phyloP scores from a whole-genome alignment of 768 basidiomycete species.

The Trametes cingulata region DNA sequence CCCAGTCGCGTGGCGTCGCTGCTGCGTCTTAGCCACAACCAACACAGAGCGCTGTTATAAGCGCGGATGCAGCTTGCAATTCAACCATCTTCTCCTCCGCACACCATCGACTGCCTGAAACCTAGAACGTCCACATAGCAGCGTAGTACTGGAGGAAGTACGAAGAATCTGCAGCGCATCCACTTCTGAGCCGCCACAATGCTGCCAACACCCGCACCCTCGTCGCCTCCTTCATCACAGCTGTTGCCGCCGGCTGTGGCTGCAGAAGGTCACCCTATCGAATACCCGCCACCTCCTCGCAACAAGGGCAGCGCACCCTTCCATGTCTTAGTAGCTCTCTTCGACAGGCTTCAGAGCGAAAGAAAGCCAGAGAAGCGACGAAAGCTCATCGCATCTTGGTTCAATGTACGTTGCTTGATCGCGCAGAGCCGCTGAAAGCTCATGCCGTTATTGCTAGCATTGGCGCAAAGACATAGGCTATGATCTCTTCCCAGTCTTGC shows the following conservation, averaged over 20 bases:
- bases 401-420: conserved; percentile 56
- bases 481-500: conserved; percentile 87
- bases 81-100: background rate
- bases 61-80: background rate
- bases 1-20: background rate
- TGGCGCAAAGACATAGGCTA: conserved; percentile 87
- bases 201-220: conserved; percentile 60
- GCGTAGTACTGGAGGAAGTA: no score
- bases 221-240: conserved; percentile 57
- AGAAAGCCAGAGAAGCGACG: conserved; percentile 73
- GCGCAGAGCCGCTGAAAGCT: background rate
- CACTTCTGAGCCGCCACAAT: background rate
- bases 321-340: conserved; percentile 64
- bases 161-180: background rate
- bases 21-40: conserved; percentile 4
- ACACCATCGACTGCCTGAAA: background rate
- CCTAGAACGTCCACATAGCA: background rate
- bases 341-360: conserved; percentile 73
- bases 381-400: conserved; percentile 74
- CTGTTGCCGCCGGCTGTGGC: conserved; percentile 14
- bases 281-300: conserved; percentile 58
- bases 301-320: conserved; percentile 74
- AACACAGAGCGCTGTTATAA: background rate
- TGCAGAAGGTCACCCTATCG: conserved; percentile 24
- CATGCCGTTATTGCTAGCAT: conserved; percentile 46